Conservation (phyloP, 169 alveolate genomes). For the Plasmodium fragile region DNA sequence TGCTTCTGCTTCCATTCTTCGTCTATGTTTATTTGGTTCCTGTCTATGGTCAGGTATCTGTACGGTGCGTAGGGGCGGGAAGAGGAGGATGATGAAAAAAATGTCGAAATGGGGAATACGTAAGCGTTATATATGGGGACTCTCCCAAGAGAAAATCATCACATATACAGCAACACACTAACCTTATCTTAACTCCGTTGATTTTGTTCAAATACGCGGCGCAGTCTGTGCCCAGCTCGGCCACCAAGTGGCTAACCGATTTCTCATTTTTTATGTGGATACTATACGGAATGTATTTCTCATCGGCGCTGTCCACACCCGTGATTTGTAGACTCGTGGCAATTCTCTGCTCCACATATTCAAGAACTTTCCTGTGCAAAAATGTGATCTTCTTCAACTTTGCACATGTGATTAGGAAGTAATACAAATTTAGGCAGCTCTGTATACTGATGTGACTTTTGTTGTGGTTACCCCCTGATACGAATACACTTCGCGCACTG, state of each 20-base stretch:
- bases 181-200: slow-evolving; percentile 34
- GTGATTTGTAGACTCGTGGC: not conserved
- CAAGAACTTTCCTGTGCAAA: slow-evolving; percentile 6
- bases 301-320: not conserved
- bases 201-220: slow-evolving; percentile 35
- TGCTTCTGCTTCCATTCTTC: slow-evolving; percentile 65
- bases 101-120: not conserved
- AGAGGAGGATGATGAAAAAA: not conserved
- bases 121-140: too few species aligned
- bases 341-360: slow-evolving; percentile 38
- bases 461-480: not conserved
- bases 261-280: slow-evolving; percentile 31
- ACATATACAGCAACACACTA: not conserved
- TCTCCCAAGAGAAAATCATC: not conserved
- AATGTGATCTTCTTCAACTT: slow-evolving; percentile 11
- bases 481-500: not conserved
- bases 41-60: slow-evolving; percentile 37
- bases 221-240: not conserved
- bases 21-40: slow-evolving; percentile 38
- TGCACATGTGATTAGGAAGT: slow-evolving; percentile 19
- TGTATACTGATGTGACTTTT: not conserved
- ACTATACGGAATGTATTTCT: slow-evolving; percentile 28
- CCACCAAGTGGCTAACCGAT: slow-evolving; percentile 22
- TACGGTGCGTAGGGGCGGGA: not conserved
- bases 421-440: slow-evolving; percentile 40